Evolutionary conservation across 163 green algal genomes (phyloP).

Genomic region (Chloromonas sp.): DNA sequence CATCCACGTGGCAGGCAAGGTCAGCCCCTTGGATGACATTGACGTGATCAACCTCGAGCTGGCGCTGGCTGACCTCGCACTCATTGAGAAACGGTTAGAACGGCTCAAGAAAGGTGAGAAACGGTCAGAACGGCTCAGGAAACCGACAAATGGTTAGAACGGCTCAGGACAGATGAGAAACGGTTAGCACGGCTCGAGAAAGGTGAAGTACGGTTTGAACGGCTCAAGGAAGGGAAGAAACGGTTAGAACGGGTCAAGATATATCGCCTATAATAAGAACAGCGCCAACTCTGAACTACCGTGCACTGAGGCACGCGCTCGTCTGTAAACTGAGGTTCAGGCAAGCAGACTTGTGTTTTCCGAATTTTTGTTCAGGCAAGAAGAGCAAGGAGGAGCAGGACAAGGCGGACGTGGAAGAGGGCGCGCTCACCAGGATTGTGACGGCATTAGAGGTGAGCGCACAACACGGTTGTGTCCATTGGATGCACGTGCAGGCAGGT

Average conservation of each 20-base stretch:
- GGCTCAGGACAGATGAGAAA: no score
- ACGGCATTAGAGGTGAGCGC: constrained; percentile 47
- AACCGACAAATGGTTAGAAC: no score
- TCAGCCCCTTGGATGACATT: constrained; percentile 80
- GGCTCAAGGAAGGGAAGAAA: no score
- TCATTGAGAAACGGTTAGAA: constrained; percentile 78
- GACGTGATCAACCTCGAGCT: constrained; percentile 98
- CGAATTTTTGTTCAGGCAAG: constrained; percentile 31
- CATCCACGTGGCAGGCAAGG: constrained; percentile 84
- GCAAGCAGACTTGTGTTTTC: no score
- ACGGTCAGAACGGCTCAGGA: background rate
- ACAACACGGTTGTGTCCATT: constrained; percentile 8
- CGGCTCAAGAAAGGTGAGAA: constrained; percentile 66
- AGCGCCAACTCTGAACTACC: no score
- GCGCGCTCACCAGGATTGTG: constrained; percentile 54
- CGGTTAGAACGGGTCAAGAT: no score
- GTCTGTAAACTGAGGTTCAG: no score
- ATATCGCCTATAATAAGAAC: no score
- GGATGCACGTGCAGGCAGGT: background rate
- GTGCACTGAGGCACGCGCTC: no score
- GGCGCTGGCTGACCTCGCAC: constrained; percentile 80
- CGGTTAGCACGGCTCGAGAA: no score
- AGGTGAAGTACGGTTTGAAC: no score
- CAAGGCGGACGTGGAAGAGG: constrained; percentile 51
- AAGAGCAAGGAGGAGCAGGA: constrained; percentile 53